phyloP scores from a whole-genome alignment of 2,329 filamentous ascomycete species.

The Ophiostoma ulmi region DNA sequence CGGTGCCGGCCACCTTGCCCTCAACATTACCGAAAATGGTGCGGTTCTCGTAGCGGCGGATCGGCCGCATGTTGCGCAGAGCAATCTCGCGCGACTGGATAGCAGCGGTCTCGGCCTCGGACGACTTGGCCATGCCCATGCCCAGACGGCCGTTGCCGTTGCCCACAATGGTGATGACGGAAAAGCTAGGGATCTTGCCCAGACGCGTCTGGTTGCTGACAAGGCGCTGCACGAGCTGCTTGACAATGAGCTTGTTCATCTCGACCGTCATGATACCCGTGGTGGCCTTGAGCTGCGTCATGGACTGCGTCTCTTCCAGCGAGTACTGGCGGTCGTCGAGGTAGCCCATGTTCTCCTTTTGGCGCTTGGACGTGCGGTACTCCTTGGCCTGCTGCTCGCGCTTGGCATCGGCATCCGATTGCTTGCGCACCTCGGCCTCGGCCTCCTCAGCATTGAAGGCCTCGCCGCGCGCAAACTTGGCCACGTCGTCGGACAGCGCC shows the following conservation, averaged over 20 bases:
- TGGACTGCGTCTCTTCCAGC: slow-evolving; percentile 8
- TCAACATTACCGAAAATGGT: slow-evolving; percentile 84
- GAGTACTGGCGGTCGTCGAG: slow-evolving; percentile 12
- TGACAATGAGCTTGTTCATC: slow-evolving; percentile 56
- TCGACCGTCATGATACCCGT: slow-evolving; percentile 51
- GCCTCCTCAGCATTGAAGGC: neutral
- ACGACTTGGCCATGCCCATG: slow-evolving; percentile 83
- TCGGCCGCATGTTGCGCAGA: slow-evolving; percentile 88
- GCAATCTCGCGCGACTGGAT: slow-evolving; percentile 74
- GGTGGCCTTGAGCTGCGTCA: slow-evolving; percentile 42
- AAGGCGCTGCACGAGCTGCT: slow-evolving; percentile 65
- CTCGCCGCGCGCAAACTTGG: slow-evolving; percentile 11
- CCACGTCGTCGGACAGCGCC: slow-evolving; percentile 15
- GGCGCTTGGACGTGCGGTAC: slow-evolving; percentile 32
- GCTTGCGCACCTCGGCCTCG: slow-evolving; percentile 13
- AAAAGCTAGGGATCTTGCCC: slow-evolving; percentile 78
- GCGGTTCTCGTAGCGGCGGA: slow-evolving; percentile 82
- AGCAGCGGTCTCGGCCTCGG: slow-evolving; percentile 62
- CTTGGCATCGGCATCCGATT: slow-evolving; percentile 43
- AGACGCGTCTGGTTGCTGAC: slow-evolving; percentile 94
- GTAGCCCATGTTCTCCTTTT: slow-evolving; percentile 5
- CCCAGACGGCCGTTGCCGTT: slow-evolving; percentile 83
- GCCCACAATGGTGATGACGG: slow-evolving; percentile 75
- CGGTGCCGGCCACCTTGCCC: slow-evolving; percentile 80
- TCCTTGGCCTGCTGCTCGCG: slow-evolving; percentile 48